Percentiles rank a stretch among this genome's conserved stretches.
Evolutionary conservation across 1,139 yeast species (phyloP).

Genomic region (Sugiyamaella novakii): DNA sequence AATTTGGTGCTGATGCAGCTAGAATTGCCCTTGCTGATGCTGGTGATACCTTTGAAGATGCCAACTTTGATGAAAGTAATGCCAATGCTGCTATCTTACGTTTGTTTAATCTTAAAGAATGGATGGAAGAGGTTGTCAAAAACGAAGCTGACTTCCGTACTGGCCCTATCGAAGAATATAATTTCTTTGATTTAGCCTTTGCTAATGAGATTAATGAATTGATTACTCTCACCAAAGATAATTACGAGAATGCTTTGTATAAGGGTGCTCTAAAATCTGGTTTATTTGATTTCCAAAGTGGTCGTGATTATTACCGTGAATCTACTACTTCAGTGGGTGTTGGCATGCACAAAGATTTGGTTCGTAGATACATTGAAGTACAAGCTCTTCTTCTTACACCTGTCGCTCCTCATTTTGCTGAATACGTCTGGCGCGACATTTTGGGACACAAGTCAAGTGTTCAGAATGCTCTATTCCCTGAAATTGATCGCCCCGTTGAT

Average conservation of each 20-base stretch:
- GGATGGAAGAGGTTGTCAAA: conserved; percentile 79
- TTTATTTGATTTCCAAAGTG: conserved; percentile 88
- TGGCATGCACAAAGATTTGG: conserved; percentile 81
- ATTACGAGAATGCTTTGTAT: conserved; percentile 73
- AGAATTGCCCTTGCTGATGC: conserved; percentile 98
- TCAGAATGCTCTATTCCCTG: conserved; percentile 79
- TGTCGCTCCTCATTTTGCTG: conserved; percentile 94
- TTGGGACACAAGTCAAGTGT: conserved; percentile 60
- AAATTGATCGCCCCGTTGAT: conserved; percentile 65
- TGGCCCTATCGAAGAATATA: conserved; percentile 54
- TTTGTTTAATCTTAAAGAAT: conserved; percentile 87
- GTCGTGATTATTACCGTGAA: conserved; percentile 96
- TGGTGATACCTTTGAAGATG: conserved; percentile 97
- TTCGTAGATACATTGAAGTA: conserved; percentile 75
- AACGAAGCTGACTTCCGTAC: conserved; percentile 61
- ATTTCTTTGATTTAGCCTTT: conserved; percentile 84
- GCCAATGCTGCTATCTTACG: conserved; percentile 98
- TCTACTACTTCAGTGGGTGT: conserved; percentile 56
- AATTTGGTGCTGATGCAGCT: conserved; percentile 97
- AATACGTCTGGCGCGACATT: conserved; percentile 81
- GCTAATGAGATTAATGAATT: conserved; percentile 91
- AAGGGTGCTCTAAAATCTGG: conserved; percentile 90
- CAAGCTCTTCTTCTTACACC: conserved; percentile 89
- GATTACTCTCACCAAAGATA: conserved; percentile 69
- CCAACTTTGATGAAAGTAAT: conserved; percentile 93